Evolutionary conservation across 1,284 basidiomycete species (phyloP).

Genomic region (Fereydounia khargensis): DNA sequence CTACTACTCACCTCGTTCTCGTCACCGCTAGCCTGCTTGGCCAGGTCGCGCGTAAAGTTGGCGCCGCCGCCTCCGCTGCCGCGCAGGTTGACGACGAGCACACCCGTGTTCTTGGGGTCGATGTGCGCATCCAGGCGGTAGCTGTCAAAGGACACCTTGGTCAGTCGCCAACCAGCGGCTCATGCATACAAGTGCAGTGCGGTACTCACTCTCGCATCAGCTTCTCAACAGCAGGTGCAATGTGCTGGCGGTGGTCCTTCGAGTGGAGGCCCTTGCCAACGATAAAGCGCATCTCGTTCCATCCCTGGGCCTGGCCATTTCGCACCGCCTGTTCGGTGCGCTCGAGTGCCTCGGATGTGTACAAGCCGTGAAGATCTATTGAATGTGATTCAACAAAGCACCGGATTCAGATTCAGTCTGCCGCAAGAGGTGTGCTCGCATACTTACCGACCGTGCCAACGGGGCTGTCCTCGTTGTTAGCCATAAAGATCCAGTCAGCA

Average conservation of each 20-base stretch:
- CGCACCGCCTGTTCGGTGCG: conserved; percentile 64
- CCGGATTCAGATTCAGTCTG: not conserved
- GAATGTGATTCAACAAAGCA: not conserved
- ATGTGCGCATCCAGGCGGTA: conserved; percentile 73
- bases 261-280: conserved; percentile 86
- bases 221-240: conserved; percentile 88
- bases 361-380: conserved; percentile 79
- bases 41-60: conserved; percentile 47
- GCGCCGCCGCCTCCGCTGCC: conserved; percentile 58
- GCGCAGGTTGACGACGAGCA: conserved; percentile 76
- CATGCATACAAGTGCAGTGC: not conserved
- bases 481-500: conserved; percentile 79
- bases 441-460: conserved; percentile 38
- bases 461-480: conserved; percentile 46
- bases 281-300: conserved; percentile 75
- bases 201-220: conserved; percentile 83
- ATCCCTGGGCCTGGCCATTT: conserved; percentile 68
- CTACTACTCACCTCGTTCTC: conserved; percentile 21
- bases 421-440: not conserved
- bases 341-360: conserved; percentile 73
- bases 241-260: conserved; percentile 73
- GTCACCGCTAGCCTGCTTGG: conserved; percentile 44
- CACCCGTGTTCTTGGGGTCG: conserved; percentile 80
- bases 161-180: conserved; percentile 3
- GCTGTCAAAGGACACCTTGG: no score